Conservation (phyloP, 768 basidiomycete genomes). For the Phaeolepiota aurea region DNA sequence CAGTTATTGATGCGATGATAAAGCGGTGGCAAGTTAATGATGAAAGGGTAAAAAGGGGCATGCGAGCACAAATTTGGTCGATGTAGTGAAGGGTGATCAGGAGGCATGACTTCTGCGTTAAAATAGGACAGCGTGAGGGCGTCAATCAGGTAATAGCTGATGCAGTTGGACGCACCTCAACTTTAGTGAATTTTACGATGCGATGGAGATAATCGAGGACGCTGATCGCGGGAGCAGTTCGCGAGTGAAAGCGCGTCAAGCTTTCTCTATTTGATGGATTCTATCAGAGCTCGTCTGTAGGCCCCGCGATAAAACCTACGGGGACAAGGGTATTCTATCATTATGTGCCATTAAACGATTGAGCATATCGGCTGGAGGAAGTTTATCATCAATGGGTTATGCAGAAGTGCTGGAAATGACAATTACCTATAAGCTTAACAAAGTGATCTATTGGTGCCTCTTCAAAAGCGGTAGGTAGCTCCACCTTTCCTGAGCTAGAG, state of each 20-base stretch:
- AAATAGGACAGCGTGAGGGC: constrained; percentile 68
- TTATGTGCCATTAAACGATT: constrained; percentile 92
- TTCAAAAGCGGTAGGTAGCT: constrained; percentile 79
- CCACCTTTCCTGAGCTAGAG: constrained; percentile 56
- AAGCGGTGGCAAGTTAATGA: constrained; percentile 98
- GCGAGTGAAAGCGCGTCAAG: constrained; percentile 94
- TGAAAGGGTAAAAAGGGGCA: constrained; percentile 85
- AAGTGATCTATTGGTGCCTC: constrained; percentile 77
- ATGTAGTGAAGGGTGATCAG: constrained; percentile 84
- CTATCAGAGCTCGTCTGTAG: constrained; percentile 9
- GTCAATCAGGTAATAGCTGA: constrained; percentile 76
- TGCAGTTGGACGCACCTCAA: constrained; percentile 58
- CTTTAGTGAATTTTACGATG: constrained; percentile 91
- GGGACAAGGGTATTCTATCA: constrained; percentile 86
- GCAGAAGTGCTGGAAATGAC: constrained; percentile 6
- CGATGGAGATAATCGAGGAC: constrained; percentile 91
- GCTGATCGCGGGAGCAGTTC: constrained; percentile 79
- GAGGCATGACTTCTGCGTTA: constrained; percentile 78
- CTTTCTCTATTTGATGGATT: constrained; percentile 51
- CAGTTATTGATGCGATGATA: constrained; percentile 87
- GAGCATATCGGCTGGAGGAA: constrained; percentile 82
- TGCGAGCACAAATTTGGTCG: constrained; percentile 85
- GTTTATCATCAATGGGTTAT: constrained; percentile 1
- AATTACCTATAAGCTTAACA: constrained; percentile 79
- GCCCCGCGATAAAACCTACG: constrained; percentile 47